Percentiles rank a stretch among this genome's conserved stretches.
Conservation (phyloP, 192 early-diverging fungal species). For the Rhizophlyctis rosea region DNA sequence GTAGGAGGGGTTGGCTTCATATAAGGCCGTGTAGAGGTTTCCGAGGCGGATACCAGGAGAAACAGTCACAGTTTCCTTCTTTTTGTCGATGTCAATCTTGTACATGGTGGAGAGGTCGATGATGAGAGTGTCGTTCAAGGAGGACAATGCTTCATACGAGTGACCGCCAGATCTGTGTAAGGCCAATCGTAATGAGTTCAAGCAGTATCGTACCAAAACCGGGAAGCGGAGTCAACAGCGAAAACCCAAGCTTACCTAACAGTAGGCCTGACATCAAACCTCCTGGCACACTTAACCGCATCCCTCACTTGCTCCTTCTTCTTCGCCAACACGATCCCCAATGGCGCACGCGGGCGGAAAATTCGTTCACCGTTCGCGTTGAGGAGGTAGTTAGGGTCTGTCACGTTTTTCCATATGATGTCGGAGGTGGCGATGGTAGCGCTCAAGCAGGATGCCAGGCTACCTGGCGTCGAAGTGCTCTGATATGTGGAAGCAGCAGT, state of each 20-base stretch:
- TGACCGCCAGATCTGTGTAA: conserved; percentile 47
- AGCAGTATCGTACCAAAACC: not conserved
- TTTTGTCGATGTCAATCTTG: conserved; percentile 17
- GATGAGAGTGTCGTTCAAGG: conserved; percentile 44
- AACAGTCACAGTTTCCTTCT: conserved; percentile 26
- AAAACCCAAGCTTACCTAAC: too few relatives aligned
- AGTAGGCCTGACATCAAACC: not conserved
- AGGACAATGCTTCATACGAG: conserved; percentile 54
- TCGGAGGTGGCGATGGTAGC: too few relatives aligned
- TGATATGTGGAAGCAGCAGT: too few relatives aligned
- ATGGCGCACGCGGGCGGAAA: conserved; percentile 6
- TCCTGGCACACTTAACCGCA: conserved; percentile 4
- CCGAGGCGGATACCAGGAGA: conserved; percentile 52
- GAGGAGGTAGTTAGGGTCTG: not conserved
- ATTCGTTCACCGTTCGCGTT: conserved; percentile 9
- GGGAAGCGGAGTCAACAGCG: too few relatives aligned
- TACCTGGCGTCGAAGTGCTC: too few relatives aligned
- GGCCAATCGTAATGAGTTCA: not conserved
- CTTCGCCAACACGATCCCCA: conserved; percentile 6
- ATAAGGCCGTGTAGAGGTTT: conserved; percentile 41
- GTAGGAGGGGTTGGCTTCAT: conserved; percentile 30
- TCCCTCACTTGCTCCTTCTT: not conserved
- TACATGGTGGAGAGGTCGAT: conserved; percentile 46
- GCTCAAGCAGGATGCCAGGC: too few relatives aligned
- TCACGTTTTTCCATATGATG: not conserved